Evolutionary conservation across 225 moss, liverwort and hornwort species (phyloP), one percentile per base, ranked within the genome.

Genomic region (Ulota crispa): DNA sequence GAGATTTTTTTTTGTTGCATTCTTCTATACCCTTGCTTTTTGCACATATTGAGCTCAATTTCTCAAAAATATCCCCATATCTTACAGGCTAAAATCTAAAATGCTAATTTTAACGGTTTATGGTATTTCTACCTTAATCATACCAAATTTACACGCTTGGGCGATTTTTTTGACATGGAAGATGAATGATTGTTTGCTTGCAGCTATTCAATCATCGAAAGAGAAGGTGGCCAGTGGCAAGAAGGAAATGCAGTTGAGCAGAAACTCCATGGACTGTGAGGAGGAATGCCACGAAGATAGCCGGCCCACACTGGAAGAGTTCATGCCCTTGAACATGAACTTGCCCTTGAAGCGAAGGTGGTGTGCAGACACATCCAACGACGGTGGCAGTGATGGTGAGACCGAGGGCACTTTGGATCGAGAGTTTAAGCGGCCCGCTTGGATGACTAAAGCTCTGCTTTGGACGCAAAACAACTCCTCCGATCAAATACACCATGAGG

Each of bases 371-470:
- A 81, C 76, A 62, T 83, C 78, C 63, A 70, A 78, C 55, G 85
- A 77, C 52, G 77, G 53, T 14, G 59, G 21, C 12, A 73, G 81
- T 68, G 84, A 84, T 68, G 80, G 78, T 80, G 85, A 82, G 45
- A 75, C 80, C 45, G 86, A 80, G 78, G 65, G 61, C 36, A 56
- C 64, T 18, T 64, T 64, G 12, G 57, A 56, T 3, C 66, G 52
- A 59, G 74, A 66, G 80, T 72, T 76, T n/a, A 67, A 79, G 85
- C 61, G 91, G 73, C 93, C 94, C 7, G 87, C 92, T 47, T 97
- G 97, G 97, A 93, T 97, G 94, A 89, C 82, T 0, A 88, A 97
- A 89, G 93, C 91, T 1, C 97, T 91, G 78, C 83, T 91, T 26
- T 94, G 97, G 94, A 86, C 82, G 21, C 93, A 88, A 30, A 78